Evolutionary conservation across 2,329 filamentous ascomycete genomes (phyloP).

Genomic region (Paraphaeosphaeria sporulosa): DNA sequence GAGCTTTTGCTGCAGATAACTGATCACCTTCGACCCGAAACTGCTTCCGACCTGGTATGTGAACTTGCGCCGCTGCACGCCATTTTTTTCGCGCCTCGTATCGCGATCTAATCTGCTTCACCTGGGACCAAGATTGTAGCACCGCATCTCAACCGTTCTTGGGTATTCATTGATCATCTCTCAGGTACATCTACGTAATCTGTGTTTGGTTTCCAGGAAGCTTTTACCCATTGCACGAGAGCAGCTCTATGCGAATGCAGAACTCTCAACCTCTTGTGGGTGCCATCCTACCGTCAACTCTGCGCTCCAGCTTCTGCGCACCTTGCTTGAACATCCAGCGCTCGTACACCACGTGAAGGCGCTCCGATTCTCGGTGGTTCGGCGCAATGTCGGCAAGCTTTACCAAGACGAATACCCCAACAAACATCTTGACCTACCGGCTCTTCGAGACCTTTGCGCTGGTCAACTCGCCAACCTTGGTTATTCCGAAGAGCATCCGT

Average conservation of each 20-base stretch:
- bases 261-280: constrained; percentile 22
- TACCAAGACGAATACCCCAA: constrained; percentile 22
- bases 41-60: constrained; percentile 2
- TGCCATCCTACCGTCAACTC: constrained; percentile 28
- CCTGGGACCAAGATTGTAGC: not conserved
- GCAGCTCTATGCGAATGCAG: constrained; percentile 25
- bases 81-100: not conserved
- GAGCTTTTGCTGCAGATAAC: constrained; percentile 31
- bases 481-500: constrained; percentile 21
- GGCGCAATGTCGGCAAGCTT: constrained; percentile 22
- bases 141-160: not conserved
- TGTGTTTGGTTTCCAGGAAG: constrained; percentile 27
- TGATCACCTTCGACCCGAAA: constrained; percentile 5
- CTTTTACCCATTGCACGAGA: constrained; percentile 28
- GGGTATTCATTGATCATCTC: not conserved
- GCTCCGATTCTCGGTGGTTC: constrained; percentile 27
- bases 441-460: constrained; percentile 22
- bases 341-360: constrained; percentile 28
- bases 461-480: constrained; percentile 21
- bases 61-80: too few relatives aligned
- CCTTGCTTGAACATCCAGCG: constrained; percentile 29
- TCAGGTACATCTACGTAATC: constrained; percentile 22
- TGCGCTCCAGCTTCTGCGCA: constrained; percentile 29
- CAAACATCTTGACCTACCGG: constrained; percentile 22
- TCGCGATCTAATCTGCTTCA: not conserved